Base-by-base conservation (phyloP, 768 basidiomycete species). In the Kockovaella imperatae region DNA sequence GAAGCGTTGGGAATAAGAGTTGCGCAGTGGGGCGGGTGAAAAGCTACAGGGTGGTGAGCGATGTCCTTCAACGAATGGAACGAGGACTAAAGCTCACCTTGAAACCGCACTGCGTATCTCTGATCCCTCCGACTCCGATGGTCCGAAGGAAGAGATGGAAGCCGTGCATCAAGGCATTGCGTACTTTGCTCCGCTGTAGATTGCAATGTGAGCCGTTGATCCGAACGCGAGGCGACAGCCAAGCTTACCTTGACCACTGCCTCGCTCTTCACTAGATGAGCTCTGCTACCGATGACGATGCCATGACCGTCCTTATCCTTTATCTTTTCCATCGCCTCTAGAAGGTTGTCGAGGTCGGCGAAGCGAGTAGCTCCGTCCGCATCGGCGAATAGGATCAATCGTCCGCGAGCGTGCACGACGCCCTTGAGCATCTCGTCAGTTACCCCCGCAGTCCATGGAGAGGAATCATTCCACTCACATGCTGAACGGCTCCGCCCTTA, bases 81-180 rank as follows among this genome's bases (percentile, higher is more conserved):
- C 24, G 46, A 35, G 29, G 15, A 25, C 3, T 3, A 11, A 8
- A 28, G 42, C 53, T 38, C 40, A 72, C 72, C 73, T 96, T 96
- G 81, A 96, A 96, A 26, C 91, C 91, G 65, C 91, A 95, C 68
- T 95, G 91, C 15, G 91, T 96, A 74, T 95, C 90, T 21, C 86
- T 80, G 52, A 93, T 85, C 63, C 87, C 83, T 6, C 83, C 83
- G 3, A 90, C 88, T 39, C 91, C 90, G 25, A 93, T 82, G 38
- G 93, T 79, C 29, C 84, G 81, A 7, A 95, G 78, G 65, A 90
- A 82, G 17, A 86, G 82, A 69, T 96, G 91, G 49, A 96, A 79
- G 3, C 84, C 85, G 62, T 93, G 83, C 91, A 95, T 96, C 47
- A 93, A 82, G 50, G 93, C 73, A 63, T 95, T 96, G 26, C 91